Conservation (phyloP, 371 early-diverging fungal genomes). For the Apophysomyces variabilis region DNA sequence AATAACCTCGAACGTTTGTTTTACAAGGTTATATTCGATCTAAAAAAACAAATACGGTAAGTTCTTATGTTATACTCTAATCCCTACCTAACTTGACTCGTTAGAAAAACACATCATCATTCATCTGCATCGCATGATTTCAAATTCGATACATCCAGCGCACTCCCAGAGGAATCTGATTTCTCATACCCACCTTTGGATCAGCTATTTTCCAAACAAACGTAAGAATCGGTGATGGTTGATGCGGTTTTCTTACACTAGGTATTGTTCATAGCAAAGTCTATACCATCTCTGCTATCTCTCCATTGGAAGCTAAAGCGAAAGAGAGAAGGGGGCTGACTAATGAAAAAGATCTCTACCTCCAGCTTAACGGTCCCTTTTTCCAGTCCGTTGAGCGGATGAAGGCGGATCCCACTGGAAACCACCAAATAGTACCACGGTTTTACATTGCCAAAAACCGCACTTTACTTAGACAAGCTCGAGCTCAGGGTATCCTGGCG, state of each 20-base stretch:
- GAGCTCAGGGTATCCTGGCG: slow-evolving; percentile 33
- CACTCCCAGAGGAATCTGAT: slow-evolving; percentile 28
- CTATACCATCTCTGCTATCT: slow-evolving; percentile 47
- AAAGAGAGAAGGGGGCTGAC: slow-evolving; percentile 35
- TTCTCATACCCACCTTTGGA: slow-evolving; percentile 16
- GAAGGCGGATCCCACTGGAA: slow-evolving; percentile 5
- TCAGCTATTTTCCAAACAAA: slow-evolving; percentile 23
- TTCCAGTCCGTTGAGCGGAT: slow-evolving; percentile 24
- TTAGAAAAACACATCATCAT: slow-evolving; percentile 9
- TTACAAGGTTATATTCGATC: slow-evolving; percentile 10
- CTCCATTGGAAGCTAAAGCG: slow-evolving; percentile 26
- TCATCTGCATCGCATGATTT: slow-evolving; percentile 8
- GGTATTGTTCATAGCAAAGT: slow-evolving; percentile 34
- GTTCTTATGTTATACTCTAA: slow-evolving; percentile 6
- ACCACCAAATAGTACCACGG: slow-evolving; percentile 36
- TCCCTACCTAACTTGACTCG: neutral
- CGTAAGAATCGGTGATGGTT: slow-evolving; percentile 14
- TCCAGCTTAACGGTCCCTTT: slow-evolving; percentile 39
- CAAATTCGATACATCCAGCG: slow-evolving; percentile 17
- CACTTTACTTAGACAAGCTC: slow-evolving; percentile 37
- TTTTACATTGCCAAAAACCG: slow-evolving; percentile 51
- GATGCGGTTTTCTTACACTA: slow-evolving; percentile 38
- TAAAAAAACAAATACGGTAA: slow-evolving; percentile 25
- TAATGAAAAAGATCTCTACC: slow-evolving; percentile 34
- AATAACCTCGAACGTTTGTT: slow-evolving; percentile 25